These are phyloP conservation scores for Plasmodium gonderi DNA, from an alignment of 169 alveolate species.

Conservation along the genomic window DNA sequence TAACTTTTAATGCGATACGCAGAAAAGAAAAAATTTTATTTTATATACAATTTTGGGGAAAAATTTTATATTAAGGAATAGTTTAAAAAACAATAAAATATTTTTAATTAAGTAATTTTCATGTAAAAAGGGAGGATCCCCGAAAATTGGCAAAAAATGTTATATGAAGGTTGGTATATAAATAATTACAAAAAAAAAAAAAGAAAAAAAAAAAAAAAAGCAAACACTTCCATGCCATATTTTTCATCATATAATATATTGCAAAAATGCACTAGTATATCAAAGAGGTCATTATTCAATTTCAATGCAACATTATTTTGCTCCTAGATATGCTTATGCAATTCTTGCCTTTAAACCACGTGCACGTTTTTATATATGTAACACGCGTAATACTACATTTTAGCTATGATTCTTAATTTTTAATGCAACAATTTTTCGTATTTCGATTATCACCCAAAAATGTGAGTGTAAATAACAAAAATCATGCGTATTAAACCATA, in stretches of 20 bases:
- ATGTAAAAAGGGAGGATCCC: background rate
- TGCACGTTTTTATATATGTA: background rate
- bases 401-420: background rate
- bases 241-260: background rate
- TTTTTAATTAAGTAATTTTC: background rate
- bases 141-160: background rate
- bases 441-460: background rate
- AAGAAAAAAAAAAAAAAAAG: background rate
- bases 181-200: background rate
- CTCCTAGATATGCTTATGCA: background rate
- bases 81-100: background rate
- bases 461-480: background rate
- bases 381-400: background rate
- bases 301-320: background rate
- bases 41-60: background rate
- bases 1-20: background rate
- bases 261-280: slow-evolving; percentile 37
- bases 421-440: background rate
- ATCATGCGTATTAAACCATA: background rate
- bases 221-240: background rate
- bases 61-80: background rate
- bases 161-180: background rate
- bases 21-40: background rate
- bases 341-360: background rate
- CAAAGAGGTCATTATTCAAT: slow-evolving; percentile 66